These are phyloP conservation scores for Tylopilus orsonianus DNA, from an alignment of 1,284 basidiomycete genomes.

Conservation along the genomic window DNA sequence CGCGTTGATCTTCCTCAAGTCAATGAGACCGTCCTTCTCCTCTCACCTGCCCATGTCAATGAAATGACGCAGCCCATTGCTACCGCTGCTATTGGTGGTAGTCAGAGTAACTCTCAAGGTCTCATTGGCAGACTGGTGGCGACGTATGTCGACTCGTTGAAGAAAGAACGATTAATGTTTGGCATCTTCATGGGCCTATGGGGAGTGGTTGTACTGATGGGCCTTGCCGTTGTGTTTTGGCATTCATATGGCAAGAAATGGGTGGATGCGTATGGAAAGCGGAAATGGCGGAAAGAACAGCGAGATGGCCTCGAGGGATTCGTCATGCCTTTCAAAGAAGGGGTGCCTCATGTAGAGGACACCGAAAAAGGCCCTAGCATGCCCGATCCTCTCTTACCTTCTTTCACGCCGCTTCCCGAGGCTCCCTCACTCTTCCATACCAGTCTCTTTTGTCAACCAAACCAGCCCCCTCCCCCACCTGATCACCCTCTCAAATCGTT, in stretches of 20 bases:
- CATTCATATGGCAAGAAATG: slow-evolving; percentile 54
- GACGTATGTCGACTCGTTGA: slow-evolving; percentile 69
- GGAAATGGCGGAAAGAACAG: slow-evolving; percentile 54
- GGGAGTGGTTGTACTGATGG: slow-evolving; percentile 76
- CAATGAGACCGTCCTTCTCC: slow-evolving; percentile 70
- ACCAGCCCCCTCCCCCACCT: slow-evolving; percentile 27
- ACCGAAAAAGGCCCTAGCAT: slow-evolving; percentile 32
- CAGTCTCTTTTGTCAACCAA: slow-evolving; percentile 40
- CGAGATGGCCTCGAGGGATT: slow-evolving; percentile 45
- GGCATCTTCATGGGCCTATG: slow-evolving; percentile 79
- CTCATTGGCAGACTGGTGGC: slow-evolving; percentile 74
- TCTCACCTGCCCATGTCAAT: slow-evolving; percentile 68
- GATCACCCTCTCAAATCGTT: slow-evolving; percentile 34
- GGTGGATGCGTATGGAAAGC: slow-evolving; percentile 47
- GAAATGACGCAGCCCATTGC: slow-evolving; percentile 81
- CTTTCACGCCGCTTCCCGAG: slow-evolving; percentile 51
- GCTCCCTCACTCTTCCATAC: slow-evolving; percentile 37
- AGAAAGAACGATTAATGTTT: slow-evolving; percentile 84
- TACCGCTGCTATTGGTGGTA: slow-evolving; percentile 73
- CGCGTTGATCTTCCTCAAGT: slow-evolving; percentile 75
- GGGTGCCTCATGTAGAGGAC: slow-evolving; percentile 23
- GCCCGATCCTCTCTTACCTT: slow-evolving; percentile 37
- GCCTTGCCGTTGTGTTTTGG: slow-evolving; percentile 62
- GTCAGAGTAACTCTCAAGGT: slow-evolving; percentile 53
- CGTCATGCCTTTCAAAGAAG: slow-evolving; percentile 43